Evolutionary conservation across 176 grass and related monocot genomes (phyloP), one percentile per base, ranked within the genome.

Genomic region (Dactylis glomerata): DNA sequence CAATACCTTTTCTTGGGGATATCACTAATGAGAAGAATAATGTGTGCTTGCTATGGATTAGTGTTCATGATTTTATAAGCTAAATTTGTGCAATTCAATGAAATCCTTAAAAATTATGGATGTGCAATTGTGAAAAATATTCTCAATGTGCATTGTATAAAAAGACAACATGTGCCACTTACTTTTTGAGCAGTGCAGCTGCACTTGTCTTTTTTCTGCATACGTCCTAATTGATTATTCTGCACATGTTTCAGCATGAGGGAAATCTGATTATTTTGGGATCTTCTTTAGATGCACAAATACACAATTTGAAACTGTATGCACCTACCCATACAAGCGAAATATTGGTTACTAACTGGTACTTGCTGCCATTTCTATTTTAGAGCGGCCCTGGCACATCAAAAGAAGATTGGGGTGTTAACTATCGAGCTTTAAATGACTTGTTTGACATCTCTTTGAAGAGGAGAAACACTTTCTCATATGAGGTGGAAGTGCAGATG

Each of bases 401-500:
- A 73, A 95, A 96, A 90, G 85, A 99, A 38, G 92, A 99, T 82
- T 96, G 93, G 97, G 97, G 97, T 55, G 97, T 99, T 81, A 99
- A 99, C 77, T 99, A 99, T 79, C 91, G 97, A 83, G 97, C 97
- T 86, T 67, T 99, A 61, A 99, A 92, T 86, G 97, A 99, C 33
- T 87, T 99, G 78, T 99, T 99, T 41, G 82, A 91, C 34, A 99
- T 94, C 37, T 99, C 97, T 76, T 23, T 83, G 46, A 92, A 89
- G 51, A 96, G 97, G 89, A 96, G 90, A 75, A 95, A 94, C 69
- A 82, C 92, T 51, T 94, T 94, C 45, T 83, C 86, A 44, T 99
- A 99, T 80, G 97, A 99, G 84, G 97, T 99, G 28, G 89, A 83
- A 88, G 93, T 99, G 62, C 97, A 99, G 65, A 99, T 99, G 97